Base-by-base conservation (phyloP, 345 rosid genomes). In the Populus alba region DNA sequence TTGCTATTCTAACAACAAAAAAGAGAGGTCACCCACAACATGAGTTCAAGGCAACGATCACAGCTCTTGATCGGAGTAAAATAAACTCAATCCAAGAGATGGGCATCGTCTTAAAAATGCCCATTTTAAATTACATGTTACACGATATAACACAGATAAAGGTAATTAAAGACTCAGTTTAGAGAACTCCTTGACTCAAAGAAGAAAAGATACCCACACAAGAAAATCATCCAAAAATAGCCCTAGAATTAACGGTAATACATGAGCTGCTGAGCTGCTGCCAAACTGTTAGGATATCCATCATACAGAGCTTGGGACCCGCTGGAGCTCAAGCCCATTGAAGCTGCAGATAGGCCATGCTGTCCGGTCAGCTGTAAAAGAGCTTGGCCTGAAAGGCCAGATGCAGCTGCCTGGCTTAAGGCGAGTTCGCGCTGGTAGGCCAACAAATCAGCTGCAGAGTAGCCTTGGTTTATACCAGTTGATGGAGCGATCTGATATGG, bases 241-340 rank as follows among this genome's bases (percentile, higher is more conserved):
- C 18, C 73, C 37, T 10, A 13, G 12, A 27, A 23, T 88, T 76
- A 94, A 91, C 91, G 94, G 82, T 92, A 96, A 85, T 94, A 96
- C 97, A 94, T 89, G 73, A 94, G 91, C 78, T 94, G 97, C 85
- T 92, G 98, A 41, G 95, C 94, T 0, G 95, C 94, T 0, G 95
- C 92, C 2, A 94, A 74, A 90, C 86, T 33, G 84, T 92, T 88
- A 89, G 95, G 83, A 90, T 91, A 68, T 97, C 94, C 91, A 55
- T 92, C 99, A 18, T 94, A 90, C 75, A 90, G 91, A 45, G 99
- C 97, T 73, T 91, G 97, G 86, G 93, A 94, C 22, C 90, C 91
- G 70, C 97, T 97, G 31, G 86, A 87, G 74, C 92, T 91, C 79
- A 92, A 82, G 53, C 98, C 97, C 92, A 92, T 89, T 72, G 89